Base-by-base conservation (phyloP, 1,284 basidiomycete species). In the Ustilago xerochloae region DNA sequence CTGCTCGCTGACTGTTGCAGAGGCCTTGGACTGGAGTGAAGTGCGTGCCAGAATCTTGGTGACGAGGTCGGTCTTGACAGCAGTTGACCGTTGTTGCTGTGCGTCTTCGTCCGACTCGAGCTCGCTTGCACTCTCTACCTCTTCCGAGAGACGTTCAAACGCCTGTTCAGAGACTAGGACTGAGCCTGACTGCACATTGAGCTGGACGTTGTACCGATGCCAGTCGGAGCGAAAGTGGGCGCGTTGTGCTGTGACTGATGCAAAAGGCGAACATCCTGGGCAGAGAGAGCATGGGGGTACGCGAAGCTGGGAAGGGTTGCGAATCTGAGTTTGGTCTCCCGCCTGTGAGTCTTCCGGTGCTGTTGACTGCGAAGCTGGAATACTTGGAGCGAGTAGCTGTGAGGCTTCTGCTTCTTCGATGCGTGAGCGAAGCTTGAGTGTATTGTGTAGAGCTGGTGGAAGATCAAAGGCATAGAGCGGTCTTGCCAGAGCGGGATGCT, bases 151-250 rank as follows among this genome's bases (percentile, higher is more conserved):
- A 52, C 61, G 60, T 22, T 75, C 75, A 22, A 77, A 81, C 7
- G 64, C 60, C 18, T 65, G 41, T 28, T 66, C 63, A 0, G 63
- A 58, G n/a, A 74, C 69, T 1, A 75, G 65, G 4, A 64, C 29
- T 2, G 50, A 43, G 15, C 22, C 48, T 16, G 58, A 62, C 35
- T 69, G 67, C 3, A 74, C 54, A 36, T 59, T 67, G 29, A 81
- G 64, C 85, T 96, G 97, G 68, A 95, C 92, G 82, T 99, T 99
- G 86, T 97, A 98, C 55, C 94, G 89, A 88, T 99, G 96, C 96
- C 96, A 98, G 85, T 98, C 95, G 28, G 93, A 93, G 79, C 91
- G 90, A 84, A 93, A 97, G 85, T 99, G 96, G 1, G 87, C 85
- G 47, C 95, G 88, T 81, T 97, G 94, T 56, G 92, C 91, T 29